Conservation (phyloP, 306 rosid genomes). For the Hippophae tibetana region DNA sequence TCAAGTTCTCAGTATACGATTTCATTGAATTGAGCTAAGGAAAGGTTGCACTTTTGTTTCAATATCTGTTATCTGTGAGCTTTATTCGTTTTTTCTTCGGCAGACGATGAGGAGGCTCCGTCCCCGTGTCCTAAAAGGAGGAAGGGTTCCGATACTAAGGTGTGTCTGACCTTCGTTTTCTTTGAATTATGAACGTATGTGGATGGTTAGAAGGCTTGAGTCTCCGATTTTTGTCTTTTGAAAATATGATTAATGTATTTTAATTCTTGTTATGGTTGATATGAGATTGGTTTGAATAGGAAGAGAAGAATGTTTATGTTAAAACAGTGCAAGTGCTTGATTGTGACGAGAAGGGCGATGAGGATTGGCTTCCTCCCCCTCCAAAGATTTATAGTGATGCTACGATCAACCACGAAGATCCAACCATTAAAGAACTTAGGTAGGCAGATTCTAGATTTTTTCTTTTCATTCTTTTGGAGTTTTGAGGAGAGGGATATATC, state of each 20-base stretch:
- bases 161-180: background rate
- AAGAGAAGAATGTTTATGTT: conserved; percentile 12
- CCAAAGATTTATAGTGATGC: conserved; percentile 42
- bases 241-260: background rate
- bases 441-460: conserved; percentile 13
- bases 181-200: background rate
- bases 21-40: background rate
- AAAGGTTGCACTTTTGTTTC: background rate
- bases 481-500: too few species aligned
- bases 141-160: conserved; percentile 23
- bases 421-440: conserved; percentile 70
- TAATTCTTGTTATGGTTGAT: background rate
- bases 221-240: background rate
- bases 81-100: background rate
- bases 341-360: conserved; percentile 48
- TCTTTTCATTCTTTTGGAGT: background rate
- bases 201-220: background rate
- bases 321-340: conserved; percentile 25
- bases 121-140: conserved; percentile 27
- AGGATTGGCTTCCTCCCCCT: conserved; percentile 92
- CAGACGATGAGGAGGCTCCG: conserved; percentile 46
- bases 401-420: conserved; percentile 34
- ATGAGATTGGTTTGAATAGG: conserved; percentile 34
- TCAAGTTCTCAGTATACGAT: background rate
- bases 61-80: background rate